Evolutionary conservation across 2,329 filamentous ascomycete species (phyloP).

Genomic region (Salinomyces thailandicus): DNA sequence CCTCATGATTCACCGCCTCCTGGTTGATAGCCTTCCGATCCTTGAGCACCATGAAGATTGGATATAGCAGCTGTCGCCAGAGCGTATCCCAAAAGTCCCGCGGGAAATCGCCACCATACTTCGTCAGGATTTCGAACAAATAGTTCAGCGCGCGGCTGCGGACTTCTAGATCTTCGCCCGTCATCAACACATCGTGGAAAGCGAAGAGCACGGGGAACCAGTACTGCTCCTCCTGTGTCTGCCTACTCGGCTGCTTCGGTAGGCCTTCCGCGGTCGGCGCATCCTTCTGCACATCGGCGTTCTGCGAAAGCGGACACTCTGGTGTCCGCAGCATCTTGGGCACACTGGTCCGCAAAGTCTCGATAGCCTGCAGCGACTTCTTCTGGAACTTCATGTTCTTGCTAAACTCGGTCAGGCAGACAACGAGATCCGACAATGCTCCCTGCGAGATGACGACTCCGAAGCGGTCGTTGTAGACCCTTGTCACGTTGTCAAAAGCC

Average conservation of each 20-base stretch:
- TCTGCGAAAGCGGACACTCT: conserved; percentile 79
- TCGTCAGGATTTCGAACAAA: conserved; percentile 86
- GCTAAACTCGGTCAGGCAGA: conserved; percentile 95
- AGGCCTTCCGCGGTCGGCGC: conserved; percentile 35
- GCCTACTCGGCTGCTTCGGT: conserved; percentile 57
- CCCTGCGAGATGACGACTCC: conserved; percentile 93
- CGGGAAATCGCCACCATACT: conserved; percentile 84
- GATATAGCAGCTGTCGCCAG: conserved; percentile 92
- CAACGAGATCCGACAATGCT: conserved; percentile 89
- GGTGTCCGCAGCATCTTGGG: conserved; percentile 91
- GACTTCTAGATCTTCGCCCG: conserved; percentile 93
- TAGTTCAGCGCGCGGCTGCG: conserved; percentile 82
- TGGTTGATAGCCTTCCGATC: conserved; percentile 85
- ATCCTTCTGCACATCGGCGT: conserved; percentile 36
- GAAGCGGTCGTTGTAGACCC: conserved; percentile 91
- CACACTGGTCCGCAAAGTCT: conserved; percentile 85
- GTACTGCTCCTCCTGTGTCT: conserved; percentile 90
- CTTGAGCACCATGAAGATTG: conserved; percentile 95
- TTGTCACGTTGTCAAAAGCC: conserved; percentile 90
- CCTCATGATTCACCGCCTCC: conserved; percentile 90
- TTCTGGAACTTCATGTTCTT: conserved; percentile 99
- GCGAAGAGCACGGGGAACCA: conserved; percentile 98
- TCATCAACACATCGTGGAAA: conserved; percentile 98
- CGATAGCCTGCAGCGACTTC: conserved; percentile 92
- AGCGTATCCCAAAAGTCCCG: conserved; percentile 96